phyloP scores from a whole-genome alignment of 2,329 filamentous ascomycete species.

The Botrytis sinoallii region DNA sequence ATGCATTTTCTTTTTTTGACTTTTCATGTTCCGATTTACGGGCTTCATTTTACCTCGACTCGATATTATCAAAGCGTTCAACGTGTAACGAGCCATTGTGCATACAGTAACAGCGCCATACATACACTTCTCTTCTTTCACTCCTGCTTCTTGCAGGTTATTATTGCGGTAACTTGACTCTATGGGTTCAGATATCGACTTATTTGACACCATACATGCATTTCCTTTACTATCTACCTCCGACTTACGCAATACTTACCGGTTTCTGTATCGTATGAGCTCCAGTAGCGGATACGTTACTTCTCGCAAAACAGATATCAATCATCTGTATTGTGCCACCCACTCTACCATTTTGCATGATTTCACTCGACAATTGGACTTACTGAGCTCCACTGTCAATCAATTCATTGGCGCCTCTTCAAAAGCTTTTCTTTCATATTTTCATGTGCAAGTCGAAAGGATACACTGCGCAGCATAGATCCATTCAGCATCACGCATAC shows the following conservation, averaged over 20 bases:
- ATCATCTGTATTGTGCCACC: not conserved
- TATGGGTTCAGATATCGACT: not conserved
- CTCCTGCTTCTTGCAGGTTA: not conserved
- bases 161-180: not conserved
- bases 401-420: not conserved
- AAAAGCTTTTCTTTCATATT: not conserved
- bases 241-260: not conserved
- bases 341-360: not conserved
- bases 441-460: not conserved
- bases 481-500: not conserved
- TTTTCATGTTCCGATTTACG: not conserved
- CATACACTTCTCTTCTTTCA: not conserved
- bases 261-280: not conserved
- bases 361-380: not conserved
- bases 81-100: not conserved
- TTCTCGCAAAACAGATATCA: not conserved
- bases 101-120: not conserved
- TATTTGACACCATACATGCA: not conserved
- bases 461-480: constrained; percentile 1
- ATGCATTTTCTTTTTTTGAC: not conserved
- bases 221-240: not conserved
- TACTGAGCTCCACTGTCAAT: not conserved
- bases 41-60: not conserved
- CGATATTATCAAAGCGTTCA: not conserved
- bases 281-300: not conserved